Percentiles rank a stretch among this genome's conserved stretches.
Evolutionary conservation across 2,329 filamentous ascomycete species (phyloP).

Genomic region (Amphichorda felina): DNA sequence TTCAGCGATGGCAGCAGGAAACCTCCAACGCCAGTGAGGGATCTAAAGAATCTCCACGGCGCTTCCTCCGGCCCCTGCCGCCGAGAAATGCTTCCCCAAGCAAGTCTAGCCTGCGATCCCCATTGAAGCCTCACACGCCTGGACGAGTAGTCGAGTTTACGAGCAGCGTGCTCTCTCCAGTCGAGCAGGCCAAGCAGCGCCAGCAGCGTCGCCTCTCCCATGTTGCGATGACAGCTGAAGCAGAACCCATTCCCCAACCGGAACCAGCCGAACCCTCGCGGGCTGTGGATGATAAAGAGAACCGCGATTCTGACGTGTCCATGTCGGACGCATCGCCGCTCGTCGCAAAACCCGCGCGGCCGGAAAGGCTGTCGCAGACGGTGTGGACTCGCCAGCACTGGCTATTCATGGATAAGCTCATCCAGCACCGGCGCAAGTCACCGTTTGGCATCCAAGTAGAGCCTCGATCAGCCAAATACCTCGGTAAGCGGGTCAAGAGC

Average conservation of each 20-base stretch:
- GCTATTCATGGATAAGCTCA: slow-evolving; percentile 37
- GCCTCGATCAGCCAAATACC: slow-evolving; percentile 19
- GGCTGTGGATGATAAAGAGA: slow-evolving; percentile 19
- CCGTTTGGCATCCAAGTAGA: slow-evolving; percentile 18
- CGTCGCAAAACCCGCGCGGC: slow-evolving; percentile 2
- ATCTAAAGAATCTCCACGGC: slow-evolving; percentile 20
- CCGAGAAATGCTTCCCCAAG: slow-evolving; percentile 39
- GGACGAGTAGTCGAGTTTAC: slow-evolving; percentile 48
- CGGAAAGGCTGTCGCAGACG: slow-evolving; percentile 23
- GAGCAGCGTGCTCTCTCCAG: slow-evolving; percentile 34
- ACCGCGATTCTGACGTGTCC: slow-evolving; percentile 13
- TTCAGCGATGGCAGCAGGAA: slow-evolving; percentile 27
- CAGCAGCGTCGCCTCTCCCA: slow-evolving; percentile 12
- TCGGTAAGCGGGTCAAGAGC: slow-evolving; percentile 35
- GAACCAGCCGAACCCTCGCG: slow-evolving; percentile 1
- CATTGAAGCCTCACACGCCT: slow-evolving; percentile 43
- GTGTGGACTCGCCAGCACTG: slow-evolving; percentile 40
- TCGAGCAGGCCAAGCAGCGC: slow-evolving; percentile 24
- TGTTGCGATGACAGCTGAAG: slow-evolving; percentile 5
- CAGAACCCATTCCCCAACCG: neutral
- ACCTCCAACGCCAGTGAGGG: slow-evolving; percentile 24
- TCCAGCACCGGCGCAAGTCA: slow-evolving; percentile 33
- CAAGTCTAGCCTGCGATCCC: slow-evolving; percentile 46
- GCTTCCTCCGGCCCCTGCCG: slow-evolving; percentile 33
- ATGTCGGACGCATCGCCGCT: slow-evolving; percentile 14